Percentiles rank a stretch among this genome's conserved stretches.
Conservation (phyloP, 805 yeast genomes). For the Saccharomycodes ludwigii region DNA sequence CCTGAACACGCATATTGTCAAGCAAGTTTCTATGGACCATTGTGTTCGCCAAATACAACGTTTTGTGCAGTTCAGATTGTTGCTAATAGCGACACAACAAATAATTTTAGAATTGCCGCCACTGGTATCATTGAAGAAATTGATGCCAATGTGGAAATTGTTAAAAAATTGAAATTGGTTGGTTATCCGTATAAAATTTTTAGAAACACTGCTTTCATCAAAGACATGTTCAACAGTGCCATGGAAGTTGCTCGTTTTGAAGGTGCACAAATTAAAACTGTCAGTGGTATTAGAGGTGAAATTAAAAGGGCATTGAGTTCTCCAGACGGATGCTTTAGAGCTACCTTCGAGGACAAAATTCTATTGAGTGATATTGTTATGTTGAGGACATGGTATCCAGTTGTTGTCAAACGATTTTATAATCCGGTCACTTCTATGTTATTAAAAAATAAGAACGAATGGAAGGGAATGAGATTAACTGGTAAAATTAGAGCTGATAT, state of each 20-base stretch:
- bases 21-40: slow-evolving; percentile 93
- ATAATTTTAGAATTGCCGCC: slow-evolving; percentile 88
- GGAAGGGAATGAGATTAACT: slow-evolving; percentile 95
- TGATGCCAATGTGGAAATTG: slow-evolving; percentile 80
- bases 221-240: slow-evolving; percentile 88
- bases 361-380: slow-evolving; percentile 82
- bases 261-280: slow-evolving; percentile 95
- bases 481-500: slow-evolving; percentile 82
- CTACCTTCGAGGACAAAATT: slow-evolving; percentile 92
- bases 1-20: slow-evolving; percentile 97
- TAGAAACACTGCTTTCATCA: slow-evolving; percentile 93
- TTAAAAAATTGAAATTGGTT: slow-evolving; percentile 86
- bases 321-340: slow-evolving; percentile 93
- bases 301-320: slow-evolving; percentile 87
- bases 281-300: slow-evolving; percentile 95
- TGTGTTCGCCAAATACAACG: slow-evolving; percentile 94
- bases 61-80: slow-evolving; percentile 91
- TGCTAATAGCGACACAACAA: slow-evolving; percentile 71
- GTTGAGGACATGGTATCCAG: slow-evolving; percentile 95
- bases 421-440: slow-evolving; percentile 92
- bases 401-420: slow-evolving; percentile 77
- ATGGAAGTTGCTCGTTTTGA: slow-evolving; percentile 96
- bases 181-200: slow-evolving; percentile 91
- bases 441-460: slow-evolving; percentile 61
- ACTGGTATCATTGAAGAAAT: slow-evolving; percentile 94